phyloP scores from a whole-genome alignment of 495 filamentous ascomycete species.

The Pyronema domesticum region DNA sequence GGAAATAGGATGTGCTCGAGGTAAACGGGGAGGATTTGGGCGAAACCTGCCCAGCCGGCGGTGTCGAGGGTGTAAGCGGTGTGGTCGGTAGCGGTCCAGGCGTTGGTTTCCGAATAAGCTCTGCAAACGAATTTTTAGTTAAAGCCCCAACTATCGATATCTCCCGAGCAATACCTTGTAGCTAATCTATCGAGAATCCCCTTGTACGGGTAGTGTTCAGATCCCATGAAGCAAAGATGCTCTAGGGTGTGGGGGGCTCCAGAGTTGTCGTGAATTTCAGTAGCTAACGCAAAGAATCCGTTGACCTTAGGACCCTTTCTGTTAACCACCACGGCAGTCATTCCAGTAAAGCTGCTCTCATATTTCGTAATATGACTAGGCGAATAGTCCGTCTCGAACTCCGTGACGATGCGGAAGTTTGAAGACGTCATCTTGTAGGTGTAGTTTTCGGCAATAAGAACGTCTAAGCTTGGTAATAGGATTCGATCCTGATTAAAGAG shows the following conservation, averaged over 20 bases:
- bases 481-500: not conserved
- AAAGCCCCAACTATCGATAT: not conserved
- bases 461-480: not conserved
- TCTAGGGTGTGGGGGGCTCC: constrained; percentile 91
- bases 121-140: constrained; percentile 25
- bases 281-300: constrained; percentile 88
- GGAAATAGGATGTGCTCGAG: constrained; percentile 87
- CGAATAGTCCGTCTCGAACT: constrained; percentile 76
- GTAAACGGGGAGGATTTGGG: constrained; percentile 85
- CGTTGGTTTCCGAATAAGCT: constrained; percentile 87
- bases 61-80: constrained; percentile 93
- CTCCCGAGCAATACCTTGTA: constrained; percentile 28
- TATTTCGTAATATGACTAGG: constrained; percentile 65
- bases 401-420: constrained; percentile 67
- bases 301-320: constrained; percentile 83
- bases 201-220: constrained; percentile 83
- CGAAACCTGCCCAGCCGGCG: constrained; percentile 91
- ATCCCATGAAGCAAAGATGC: constrained; percentile 96
- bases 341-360: constrained; percentile 71
- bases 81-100: constrained; percentile 86
- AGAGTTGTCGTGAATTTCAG: constrained; percentile 93
- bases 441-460: not conserved
- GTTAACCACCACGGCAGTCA: constrained; percentile 83
- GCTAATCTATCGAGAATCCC: constrained; percentile 87
- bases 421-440: not conserved